Conservation (phyloP, 2,329 filamentous ascomycete species). For the Botrytis medusae region DNA sequence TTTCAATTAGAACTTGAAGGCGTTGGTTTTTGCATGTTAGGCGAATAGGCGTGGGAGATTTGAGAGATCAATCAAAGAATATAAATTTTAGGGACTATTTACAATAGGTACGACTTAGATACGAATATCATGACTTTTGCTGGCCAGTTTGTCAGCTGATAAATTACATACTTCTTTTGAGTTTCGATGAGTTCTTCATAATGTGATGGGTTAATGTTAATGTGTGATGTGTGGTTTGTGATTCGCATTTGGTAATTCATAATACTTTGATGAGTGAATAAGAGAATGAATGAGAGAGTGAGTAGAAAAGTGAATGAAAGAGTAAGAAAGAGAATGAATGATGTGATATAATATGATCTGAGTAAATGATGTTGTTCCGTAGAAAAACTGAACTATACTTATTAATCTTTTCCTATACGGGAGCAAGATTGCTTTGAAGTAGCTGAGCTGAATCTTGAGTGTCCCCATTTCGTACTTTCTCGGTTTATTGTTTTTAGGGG, state of each 20-base stretch:
- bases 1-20: not conserved
- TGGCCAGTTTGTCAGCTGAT: slow-evolving; percentile 1
- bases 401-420: too few relatives aligned
- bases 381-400: too few relatives aligned
- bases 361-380: too few relatives aligned
- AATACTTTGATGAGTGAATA: not conserved
- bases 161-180: not conserved
- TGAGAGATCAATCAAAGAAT: not conserved
- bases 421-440: too few relatives aligned
- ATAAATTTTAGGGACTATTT: not conserved
- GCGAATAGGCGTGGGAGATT: not conserved
- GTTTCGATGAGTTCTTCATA: not conserved
- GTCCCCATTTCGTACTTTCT: too few relatives aligned
- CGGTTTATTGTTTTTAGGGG: too few relatives aligned
- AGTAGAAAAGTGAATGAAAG: too few relatives aligned
- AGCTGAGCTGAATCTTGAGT: too few relatives aligned
- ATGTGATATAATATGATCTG: too few relatives aligned
- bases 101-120: not conserved
- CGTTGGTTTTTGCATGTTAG: not conserved
- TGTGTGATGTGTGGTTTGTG: not conserved
- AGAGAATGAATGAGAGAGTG: too few relatives aligned
- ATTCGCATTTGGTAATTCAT: not conserved
- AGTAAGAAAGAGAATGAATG: not conserved
- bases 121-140: slow-evolving; percentile 12
- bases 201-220: not conserved